Percentiles rank a stretch among this genome's conserved stretches.
Evolutionary conservation across 2,329 filamentous ascomycete species (phyloP).

Genomic region (Trichoderma asperellum): DNA sequence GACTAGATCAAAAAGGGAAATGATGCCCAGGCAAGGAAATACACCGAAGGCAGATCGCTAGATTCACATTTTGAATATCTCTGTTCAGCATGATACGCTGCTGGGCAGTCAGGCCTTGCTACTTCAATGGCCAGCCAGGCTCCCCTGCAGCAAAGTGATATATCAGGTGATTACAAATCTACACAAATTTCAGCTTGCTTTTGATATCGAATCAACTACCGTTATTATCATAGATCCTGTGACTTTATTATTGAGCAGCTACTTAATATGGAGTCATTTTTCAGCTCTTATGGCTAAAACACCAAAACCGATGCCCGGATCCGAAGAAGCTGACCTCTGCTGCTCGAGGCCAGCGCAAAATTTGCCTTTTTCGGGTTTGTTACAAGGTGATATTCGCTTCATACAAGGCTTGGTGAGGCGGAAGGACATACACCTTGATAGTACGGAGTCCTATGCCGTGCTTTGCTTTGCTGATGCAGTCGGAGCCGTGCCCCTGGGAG

Average conservation of each 20-base stretch:
- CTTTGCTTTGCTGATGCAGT: conserved; percentile 1
- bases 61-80: background rate
- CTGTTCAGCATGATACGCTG: background rate
- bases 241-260: background rate
- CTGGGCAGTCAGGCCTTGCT: background rate
- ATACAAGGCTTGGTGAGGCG: background rate
- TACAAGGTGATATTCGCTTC: background rate
- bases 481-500: background rate
- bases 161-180: background rate
- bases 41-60: background rate
- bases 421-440: background rate
- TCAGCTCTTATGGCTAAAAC: background rate
- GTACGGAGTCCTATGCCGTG: background rate
- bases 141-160: background rate
- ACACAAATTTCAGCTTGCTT: background rate
- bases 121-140: background rate
- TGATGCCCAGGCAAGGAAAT: background rate
- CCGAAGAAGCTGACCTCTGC: background rate
- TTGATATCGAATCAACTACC: background rate
- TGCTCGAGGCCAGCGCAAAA: background rate
- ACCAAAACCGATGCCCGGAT: background rate
- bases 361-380: background rate
- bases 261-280: conserved; percentile 5
- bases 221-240: background rate
- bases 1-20: background rate